Evolutionary conservation across 1,139 yeast genomes (phyloP).

Genomic region (Lizanozyma gosingica): DNA sequence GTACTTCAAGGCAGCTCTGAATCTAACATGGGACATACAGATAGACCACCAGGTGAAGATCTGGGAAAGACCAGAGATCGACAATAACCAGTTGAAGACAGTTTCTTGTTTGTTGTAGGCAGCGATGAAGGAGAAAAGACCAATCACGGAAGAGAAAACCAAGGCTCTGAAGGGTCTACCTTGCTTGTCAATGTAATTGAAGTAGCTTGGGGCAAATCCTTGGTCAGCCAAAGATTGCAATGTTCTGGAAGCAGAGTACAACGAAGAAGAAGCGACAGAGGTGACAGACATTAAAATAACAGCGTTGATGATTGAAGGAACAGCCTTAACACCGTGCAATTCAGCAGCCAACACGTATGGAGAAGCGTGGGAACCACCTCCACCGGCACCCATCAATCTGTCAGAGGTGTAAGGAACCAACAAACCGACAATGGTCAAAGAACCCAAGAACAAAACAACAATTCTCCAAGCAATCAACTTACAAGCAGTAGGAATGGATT

Average conservation of each 20-base stretch:
- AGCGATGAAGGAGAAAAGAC: constrained; percentile 26
- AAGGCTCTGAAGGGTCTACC: constrained; percentile 39
- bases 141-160: constrained; percentile 22
- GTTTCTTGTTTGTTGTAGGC: constrained; percentile 31
- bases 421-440: constrained; percentile 32
- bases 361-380: constrained; percentile 30
- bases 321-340: constrained; percentile 28
- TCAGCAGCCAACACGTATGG: constrained; percentile 39
- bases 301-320: constrained; percentile 34
- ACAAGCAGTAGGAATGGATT: constrained; percentile 33
- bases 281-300: constrained; percentile 37
- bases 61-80: constrained; percentile 35
- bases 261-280: constrained; percentile 36
- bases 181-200: constrained; percentile 32
- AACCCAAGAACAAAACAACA: constrained; percentile 30
- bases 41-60: constrained; percentile 36
- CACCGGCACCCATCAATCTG: constrained; percentile 30
- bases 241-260: constrained; percentile 36
- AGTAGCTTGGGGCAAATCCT: constrained; percentile 33
- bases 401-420: constrained; percentile 33
- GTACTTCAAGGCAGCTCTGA: constrained; percentile 31
- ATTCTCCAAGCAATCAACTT: constrained; percentile 33
- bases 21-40: constrained; percentile 33
- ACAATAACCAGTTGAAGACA: constrained; percentile 36
- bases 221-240: constrained; percentile 37